phyloP scores from a whole-genome alignment of 441 rosid genomes.

The Rhodomyrtus psidioides region DNA sequence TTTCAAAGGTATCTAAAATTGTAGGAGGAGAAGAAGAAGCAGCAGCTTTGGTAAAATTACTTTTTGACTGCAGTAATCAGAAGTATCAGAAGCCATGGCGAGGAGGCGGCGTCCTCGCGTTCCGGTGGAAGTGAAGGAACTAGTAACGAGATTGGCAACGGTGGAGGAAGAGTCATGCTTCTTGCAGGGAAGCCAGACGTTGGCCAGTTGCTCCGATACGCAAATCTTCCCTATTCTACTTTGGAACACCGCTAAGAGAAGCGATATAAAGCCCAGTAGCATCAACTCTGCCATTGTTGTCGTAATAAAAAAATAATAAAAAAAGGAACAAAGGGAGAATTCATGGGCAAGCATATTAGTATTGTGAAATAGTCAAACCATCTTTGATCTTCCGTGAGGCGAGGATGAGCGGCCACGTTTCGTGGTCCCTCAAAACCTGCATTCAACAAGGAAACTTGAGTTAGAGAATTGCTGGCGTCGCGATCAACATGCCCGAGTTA shows the following conservation, averaged over 20 bases:
- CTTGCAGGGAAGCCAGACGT: conserved; percentile 51
- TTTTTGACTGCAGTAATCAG: conserved; percentile 17
- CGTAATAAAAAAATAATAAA: too few relatives aligned
- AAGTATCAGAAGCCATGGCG: neutral
- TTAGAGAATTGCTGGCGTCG: too few relatives aligned
- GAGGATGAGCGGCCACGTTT: conserved; percentile 30
- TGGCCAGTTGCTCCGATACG: conserved; percentile 28
- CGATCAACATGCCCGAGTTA: too few relatives aligned
- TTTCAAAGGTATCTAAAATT: too few relatives aligned
- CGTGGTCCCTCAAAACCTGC: conserved; percentile 30
- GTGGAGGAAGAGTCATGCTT: neutral
- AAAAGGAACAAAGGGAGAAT: too few relatives aligned
- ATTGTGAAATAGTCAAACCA: conserved; percentile 14
- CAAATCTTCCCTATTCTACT: conserved; percentile 35
- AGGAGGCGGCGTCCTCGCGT: conserved; percentile 41
- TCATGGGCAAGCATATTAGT: too few relatives aligned
- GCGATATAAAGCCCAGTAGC: conserved; percentile 70
- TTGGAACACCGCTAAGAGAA: conserved; percentile 52
- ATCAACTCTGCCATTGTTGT: conserved; percentile 33
- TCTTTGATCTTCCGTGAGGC: conserved; percentile 71
- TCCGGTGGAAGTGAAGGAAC: conserved; percentile 8
- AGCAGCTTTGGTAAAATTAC: too few relatives aligned
- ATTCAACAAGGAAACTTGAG: neutral
- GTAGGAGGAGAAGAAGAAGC: too few relatives aligned
- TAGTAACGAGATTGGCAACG: conserved; percentile 27